Percentiles rank a stretch among this genome's conserved stretches.
Evolutionary conservation across 73 alveolate species (phyloP).

Genomic region (Paramecium sonneborni): DNA sequence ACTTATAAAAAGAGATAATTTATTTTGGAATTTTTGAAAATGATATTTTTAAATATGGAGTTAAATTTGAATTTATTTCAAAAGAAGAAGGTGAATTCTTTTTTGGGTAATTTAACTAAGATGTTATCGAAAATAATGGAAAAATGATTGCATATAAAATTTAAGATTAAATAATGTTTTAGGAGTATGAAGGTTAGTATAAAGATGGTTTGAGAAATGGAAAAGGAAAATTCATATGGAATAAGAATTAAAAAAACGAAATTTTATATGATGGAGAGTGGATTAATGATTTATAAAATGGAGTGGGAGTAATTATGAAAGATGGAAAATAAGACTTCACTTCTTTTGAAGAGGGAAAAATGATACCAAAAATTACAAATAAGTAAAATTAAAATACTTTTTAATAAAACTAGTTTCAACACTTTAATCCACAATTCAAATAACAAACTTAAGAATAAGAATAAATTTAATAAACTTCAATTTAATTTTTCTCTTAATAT

Average conservation of each 20-base stretch:
- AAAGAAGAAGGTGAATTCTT: not conserved
- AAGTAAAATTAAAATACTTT: too few relatives aligned
- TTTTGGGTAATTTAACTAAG: not conserved
- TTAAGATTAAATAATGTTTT: not conserved
- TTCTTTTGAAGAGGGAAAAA: too few relatives aligned
- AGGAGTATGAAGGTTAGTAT: not conserved
- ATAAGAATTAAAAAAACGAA: not conserved
- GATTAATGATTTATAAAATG: not conserved
- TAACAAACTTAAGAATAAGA: too few relatives aligned
- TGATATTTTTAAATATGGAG: not conserved
- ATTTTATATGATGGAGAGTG: not conserved
- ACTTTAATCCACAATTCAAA: too few relatives aligned
- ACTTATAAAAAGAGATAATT: not conserved
- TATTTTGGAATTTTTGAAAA: not conserved
- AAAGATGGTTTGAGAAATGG: not conserved
- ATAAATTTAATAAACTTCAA: too few relatives aligned
- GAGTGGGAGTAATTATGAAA: not conserved
- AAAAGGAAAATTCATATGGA: not conserved
- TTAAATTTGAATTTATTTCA: not conserved
- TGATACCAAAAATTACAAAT: too few relatives aligned
- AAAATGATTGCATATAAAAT: not conserved
- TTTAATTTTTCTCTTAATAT: too few relatives aligned
- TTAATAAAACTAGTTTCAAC: too few relatives aligned
- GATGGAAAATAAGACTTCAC: too few relatives aligned
- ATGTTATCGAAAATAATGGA: not conserved